Conservation (phyloP, 2,329 filamentous ascomycete genomes). For the Conoideocrella luteorostrata region DNA sequence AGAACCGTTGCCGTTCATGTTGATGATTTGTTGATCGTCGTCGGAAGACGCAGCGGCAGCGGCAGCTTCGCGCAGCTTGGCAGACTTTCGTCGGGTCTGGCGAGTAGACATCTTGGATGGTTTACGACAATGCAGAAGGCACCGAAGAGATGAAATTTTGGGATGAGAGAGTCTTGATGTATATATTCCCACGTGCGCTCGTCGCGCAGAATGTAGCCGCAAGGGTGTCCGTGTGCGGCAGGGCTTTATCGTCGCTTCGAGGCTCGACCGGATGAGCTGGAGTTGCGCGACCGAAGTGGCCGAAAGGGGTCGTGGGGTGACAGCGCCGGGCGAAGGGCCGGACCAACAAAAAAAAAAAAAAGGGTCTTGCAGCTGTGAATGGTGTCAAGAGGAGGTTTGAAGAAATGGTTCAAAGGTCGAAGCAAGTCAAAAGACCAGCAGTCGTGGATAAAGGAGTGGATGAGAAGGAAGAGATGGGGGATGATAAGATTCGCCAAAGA, state of each 20-base stretch:
- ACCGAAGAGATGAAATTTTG: not conserved
- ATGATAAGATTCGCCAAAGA: not conserved
- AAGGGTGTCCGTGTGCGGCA: too few relatives aligned
- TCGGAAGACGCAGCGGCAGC: slow-evolving; percentile 14
- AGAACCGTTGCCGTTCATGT: slow-evolving; percentile 41
- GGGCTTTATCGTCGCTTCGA: not conserved
- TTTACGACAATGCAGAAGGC: too few relatives aligned
- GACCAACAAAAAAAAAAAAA: not conserved
- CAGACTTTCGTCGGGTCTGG: slow-evolving; percentile 32
- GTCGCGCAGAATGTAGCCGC: too few relatives aligned
- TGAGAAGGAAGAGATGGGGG: not conserved
- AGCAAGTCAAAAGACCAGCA: not conserved
- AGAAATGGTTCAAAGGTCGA: too few relatives aligned
- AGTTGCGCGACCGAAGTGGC: slow-evolving; percentile 6
- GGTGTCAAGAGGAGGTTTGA: too few relatives aligned
- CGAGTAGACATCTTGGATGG: slow-evolving; percentile 30
- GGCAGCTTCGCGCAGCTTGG: slow-evolving; percentile 24
- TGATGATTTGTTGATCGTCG: slow-evolving; percentile 19
- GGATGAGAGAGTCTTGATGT: not conserved
- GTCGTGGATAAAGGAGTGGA: not conserved
- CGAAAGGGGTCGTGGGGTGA: slow-evolving; percentile 5
- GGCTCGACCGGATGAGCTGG: not conserved
- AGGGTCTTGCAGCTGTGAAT: too few relatives aligned
- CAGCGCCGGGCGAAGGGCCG: not conserved
- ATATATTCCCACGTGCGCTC: slow-evolving; percentile 3